Evolutionary conservation across 83 land plant genomes (phyloP).

Genomic region (Diphasiastrum complanatum): DNA sequence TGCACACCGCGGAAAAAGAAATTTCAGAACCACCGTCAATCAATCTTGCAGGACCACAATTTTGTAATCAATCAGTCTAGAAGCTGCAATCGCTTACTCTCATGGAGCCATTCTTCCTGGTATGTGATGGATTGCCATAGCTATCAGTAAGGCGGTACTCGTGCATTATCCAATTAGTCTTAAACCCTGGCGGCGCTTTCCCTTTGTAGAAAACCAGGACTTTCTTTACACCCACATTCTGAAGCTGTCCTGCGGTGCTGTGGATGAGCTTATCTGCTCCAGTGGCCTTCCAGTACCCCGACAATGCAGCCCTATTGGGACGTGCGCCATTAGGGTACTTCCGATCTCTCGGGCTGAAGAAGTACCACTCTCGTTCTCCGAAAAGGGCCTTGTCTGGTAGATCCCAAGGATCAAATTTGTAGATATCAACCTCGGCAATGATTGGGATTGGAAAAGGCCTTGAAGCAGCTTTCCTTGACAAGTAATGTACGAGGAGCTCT

Average conservation of each 20-base stretch:
- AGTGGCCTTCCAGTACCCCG: slow-evolving; percentile 47
- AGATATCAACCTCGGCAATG: too few species aligned
- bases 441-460: too few species aligned
- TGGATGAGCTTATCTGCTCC: slow-evolving; percentile 40
- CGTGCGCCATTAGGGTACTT: slow-evolving; percentile 45
- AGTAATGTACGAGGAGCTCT: too few species aligned
- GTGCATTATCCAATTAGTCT: slow-evolving; percentile 46
- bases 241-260: slow-evolving; percentile 11
- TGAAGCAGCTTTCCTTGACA: too few species aligned
- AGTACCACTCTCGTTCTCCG: slow-evolving; percentile 44
- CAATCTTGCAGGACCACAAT: too few species aligned
- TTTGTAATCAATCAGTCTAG: too few species aligned
- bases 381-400: slow-evolving; percentile 38
- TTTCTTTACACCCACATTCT: slow-evolving; percentile 37
- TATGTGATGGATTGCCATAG: slow-evolving; percentile 24
- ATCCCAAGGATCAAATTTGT: too few species aligned
- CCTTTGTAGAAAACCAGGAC: slow-evolving; percentile 41
- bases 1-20: too few species aligned
- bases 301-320: slow-evolving; percentile 38
- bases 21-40: too few species aligned
- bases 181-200: slow-evolving; percentile 36
- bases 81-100: too few species aligned
- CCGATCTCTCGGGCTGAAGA: slow-evolving; percentile 42
- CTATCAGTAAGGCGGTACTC: slow-evolving; percentile 43
- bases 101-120: slow-evolving; percentile 24